Conservation (phyloP, 441 rosid genomes). For the Lepidium campestre region DNA sequence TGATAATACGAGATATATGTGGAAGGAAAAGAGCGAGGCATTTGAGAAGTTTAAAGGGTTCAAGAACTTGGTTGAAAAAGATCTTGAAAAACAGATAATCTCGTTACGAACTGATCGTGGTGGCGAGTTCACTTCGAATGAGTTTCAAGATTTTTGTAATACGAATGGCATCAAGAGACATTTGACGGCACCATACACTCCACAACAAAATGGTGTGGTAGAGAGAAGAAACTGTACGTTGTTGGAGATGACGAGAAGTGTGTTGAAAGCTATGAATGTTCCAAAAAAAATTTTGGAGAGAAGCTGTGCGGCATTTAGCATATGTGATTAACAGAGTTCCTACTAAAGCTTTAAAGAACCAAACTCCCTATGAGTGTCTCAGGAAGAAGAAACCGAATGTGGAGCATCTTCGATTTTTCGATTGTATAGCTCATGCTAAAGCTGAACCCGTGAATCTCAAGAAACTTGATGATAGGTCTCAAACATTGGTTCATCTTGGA, state of each 20-base stretch:
- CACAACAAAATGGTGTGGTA: background rate
- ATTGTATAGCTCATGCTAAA: background rate
- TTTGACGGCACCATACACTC: background rate
- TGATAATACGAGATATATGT: background rate
- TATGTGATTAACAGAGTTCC: background rate
- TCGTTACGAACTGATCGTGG: background rate
- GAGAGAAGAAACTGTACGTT: background rate
- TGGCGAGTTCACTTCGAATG: background rate
- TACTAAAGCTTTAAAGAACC: background rate
- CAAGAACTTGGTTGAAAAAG: background rate
- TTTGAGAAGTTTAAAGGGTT: no score
- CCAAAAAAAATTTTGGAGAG: background rate
- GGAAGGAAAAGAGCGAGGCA: background rate
- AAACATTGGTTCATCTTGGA: background rate
- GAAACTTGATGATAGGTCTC: background rate
- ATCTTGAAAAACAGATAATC: background rate
- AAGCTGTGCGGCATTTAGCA: background rate
- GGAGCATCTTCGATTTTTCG: background rate
- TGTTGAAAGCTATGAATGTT: no score
- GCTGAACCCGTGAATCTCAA: rapidly evolving
- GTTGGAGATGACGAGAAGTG: background rate
- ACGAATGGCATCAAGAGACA: background rate
- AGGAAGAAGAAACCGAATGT: background rate
- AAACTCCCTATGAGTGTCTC: background rate
- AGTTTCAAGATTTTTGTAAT: no score